These are phyloP conservation scores for Xylaria sp. DNA, from an alignment of 2,329 filamentous ascomycete species.

Conservation along the genomic window DNA sequence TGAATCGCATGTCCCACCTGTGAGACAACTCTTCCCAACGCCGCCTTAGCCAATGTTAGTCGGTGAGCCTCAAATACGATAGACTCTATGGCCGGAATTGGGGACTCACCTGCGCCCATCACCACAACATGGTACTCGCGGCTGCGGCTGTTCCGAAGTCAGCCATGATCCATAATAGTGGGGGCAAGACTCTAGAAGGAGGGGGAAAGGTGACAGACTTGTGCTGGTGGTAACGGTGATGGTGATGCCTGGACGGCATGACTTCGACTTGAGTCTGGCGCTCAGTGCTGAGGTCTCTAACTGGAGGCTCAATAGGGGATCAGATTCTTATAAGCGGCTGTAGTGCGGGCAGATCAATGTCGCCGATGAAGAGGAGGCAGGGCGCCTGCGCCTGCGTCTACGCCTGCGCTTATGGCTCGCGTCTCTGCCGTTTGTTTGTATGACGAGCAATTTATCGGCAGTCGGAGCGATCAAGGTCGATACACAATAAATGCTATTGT, in stretches of 20 bases:
- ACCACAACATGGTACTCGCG: slow-evolving; percentile 87
- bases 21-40: slow-evolving; percentile 92
- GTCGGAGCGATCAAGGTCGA: slow-evolving; percentile 4
- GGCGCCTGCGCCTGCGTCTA: slow-evolving; percentile 34
- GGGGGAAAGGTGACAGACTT: slow-evolving; percentile 47
- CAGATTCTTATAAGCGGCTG: slow-evolving; percentile 37
- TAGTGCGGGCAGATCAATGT: slow-evolving; percentile 18
- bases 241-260: slow-evolving; percentile 48
- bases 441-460: not conserved
- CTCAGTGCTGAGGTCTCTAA: slow-evolving; percentile 34
- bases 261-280: slow-evolving; percentile 35
- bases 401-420: slow-evolving; percentile 25
- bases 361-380: slow-evolving; percentile 14
- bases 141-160: slow-evolving; percentile 55
- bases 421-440: slow-evolving; percentile 14
- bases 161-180: slow-evolving; percentile 40
- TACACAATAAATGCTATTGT: slow-evolving; percentile 4
- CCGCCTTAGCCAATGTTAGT: slow-evolving; percentile 67
- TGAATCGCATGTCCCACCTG: slow-evolving; percentile 66
- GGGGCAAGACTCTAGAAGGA: not conserved
- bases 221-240: slow-evolving; percentile 48
- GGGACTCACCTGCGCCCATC: slow-evolving; percentile 75
- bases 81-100: slow-evolving; percentile 9
- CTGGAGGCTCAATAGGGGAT: slow-evolving; percentile 18
- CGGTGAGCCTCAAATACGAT: slow-evolving; percentile 5